Conservation (phyloP, 306 rosid species). For the Luffa aegyptiaca region DNA sequence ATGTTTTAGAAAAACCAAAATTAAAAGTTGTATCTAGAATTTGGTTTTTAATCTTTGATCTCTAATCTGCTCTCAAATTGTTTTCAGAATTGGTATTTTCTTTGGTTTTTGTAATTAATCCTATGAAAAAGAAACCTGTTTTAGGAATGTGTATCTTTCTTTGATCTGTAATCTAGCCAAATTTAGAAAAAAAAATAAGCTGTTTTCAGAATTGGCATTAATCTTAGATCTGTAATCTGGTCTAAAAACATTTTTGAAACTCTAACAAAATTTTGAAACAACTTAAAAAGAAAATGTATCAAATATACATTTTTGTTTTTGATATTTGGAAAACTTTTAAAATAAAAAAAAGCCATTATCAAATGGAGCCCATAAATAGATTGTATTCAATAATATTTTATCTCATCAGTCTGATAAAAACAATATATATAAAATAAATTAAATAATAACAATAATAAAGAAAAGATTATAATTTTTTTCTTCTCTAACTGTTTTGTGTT, state of each 20-base stretch:
- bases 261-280: not conserved
- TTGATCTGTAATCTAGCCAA: not conserved
- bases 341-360: not conserved
- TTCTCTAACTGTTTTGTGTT: not conserved
- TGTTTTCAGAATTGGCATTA: not conserved
- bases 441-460: not conserved
- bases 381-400: not conserved
- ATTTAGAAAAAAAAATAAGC: not conserved
- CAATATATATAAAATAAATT: not conserved
- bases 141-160: not conserved
- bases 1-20: not conserved
- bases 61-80: not conserved
- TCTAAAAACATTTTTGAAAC: not conserved
- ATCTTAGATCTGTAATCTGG: too few relatives aligned
- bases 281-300: not conserved
- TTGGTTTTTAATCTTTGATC: not conserved
- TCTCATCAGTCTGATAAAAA: not conserved
- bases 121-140: not conserved
- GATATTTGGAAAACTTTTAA: not conserved
- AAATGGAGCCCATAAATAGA: not conserved
- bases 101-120: not conserved
- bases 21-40: not conserved
- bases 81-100: not conserved
- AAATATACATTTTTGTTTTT: not conserved
- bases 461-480: not conserved